Conservation (phyloP, 495 filamentous ascomycete genomes). For the Annulohypoxylon maeteangense region DNA sequence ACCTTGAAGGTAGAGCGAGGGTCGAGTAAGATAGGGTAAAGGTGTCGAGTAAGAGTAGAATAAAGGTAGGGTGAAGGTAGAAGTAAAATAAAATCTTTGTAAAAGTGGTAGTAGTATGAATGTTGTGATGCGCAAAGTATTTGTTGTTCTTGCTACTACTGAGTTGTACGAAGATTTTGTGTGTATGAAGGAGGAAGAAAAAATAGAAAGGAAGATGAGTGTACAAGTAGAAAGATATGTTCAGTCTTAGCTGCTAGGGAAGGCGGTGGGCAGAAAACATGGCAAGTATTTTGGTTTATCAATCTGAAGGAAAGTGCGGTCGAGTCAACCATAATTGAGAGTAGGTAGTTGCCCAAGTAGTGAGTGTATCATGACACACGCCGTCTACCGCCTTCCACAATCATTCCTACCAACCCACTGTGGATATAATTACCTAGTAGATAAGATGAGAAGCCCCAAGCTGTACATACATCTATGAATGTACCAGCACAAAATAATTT, state of each 20-base stretch:
- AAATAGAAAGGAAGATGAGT: not conserved
- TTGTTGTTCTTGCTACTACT: not conserved
- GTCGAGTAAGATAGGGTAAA: too few species aligned
- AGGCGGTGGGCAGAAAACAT: not conserved
- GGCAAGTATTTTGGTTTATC: not conserved
- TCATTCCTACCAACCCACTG: not conserved
- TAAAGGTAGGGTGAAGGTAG: not conserved
- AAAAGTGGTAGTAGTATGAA: not conserved
- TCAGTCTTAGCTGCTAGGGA: not conserved
- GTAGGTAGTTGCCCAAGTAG: not conserved
- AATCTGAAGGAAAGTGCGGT: not conserved
- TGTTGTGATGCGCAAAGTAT: not conserved
- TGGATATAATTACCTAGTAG: not conserved
- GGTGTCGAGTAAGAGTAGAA: too few species aligned
- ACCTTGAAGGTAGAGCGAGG: too few species aligned
- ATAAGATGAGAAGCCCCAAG: not conserved
- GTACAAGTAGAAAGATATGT: not conserved
- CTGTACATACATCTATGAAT: too few species aligned
- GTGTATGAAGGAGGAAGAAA: not conserved
- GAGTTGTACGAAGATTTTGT: not conserved
- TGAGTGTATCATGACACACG: not conserved
- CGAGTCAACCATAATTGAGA: not conserved
- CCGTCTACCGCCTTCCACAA: not conserved
- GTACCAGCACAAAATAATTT: too few species aligned
- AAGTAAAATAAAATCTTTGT: not conserved